Evolutionary conservation across 2,329 filamentous ascomycete genomes (phyloP), one percentile per base, ranked within the genome.

Genomic region (Diplodia seriata): DNA sequence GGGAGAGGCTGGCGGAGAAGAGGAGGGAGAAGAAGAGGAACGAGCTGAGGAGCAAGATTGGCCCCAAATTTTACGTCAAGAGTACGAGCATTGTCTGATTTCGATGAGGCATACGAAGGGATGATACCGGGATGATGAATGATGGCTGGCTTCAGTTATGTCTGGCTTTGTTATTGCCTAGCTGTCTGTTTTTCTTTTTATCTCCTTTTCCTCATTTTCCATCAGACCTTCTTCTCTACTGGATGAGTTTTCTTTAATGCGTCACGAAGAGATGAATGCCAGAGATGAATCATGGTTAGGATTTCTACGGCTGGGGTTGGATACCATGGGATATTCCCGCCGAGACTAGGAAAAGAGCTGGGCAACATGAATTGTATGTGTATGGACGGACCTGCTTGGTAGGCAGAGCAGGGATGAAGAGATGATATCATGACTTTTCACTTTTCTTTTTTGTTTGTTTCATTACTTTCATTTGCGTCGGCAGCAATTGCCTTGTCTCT

Each of bases 21-120:
- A 81, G 78, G 70, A 80, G 81, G 63, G 85, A 88, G 74, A 84
- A 81, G 70, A 78, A 84, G 69, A 79, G 87, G 69, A 81, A 85
- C 70, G 81, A 78, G 68, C 76, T 89, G 62, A 83, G 86, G 70
- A 81, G 82, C 67, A 85, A 82, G 67, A 89, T 89, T 72, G 50
- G 50, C 2, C 53, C 38, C 18, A 66, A 66, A 20, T 66, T 66
- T 20, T 56, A 66, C 23, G 36, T 55, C 53, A 56, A 66, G 5
- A 66, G 53, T 23, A 63, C 59, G 47, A 63, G 59, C 23, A 63
- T 63, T 51, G 59, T 63, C 12, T 66, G 61, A n/a, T 31, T 54
- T 7, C 20, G 57, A 62, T 38, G 59, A 63, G 59, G 59, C 14
- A 51, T 18, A 63, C 20, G 59, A 65, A 51, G 23, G 15, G 43